Evolutionary conservation across 2,329 filamentous ascomycete genomes (phyloP), one percentile per base, ranked within the genome.

Genomic region (Penicillium janthinellum): DNA sequence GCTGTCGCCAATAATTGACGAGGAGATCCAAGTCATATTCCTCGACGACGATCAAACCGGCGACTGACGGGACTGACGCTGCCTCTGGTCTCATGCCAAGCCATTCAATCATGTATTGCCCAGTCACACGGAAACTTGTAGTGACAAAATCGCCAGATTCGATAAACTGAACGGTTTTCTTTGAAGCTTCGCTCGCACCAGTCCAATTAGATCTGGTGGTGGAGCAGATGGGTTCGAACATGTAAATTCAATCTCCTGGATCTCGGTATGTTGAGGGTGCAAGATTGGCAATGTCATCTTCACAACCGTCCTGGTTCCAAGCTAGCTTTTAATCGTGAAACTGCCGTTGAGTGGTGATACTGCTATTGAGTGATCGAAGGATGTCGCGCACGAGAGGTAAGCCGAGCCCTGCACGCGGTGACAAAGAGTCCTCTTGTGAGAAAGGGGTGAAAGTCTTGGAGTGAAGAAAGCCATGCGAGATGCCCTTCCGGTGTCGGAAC

Each of bases 401-500:
- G 0, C 88, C 88, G 0, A 90, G 77, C 0, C 75, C 76, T 0
- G 75, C 75, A n/a, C 75, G 75, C 3, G 71, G 81, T 0, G 82
- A 78, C 1, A 90, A 70, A 0, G 77, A 73, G 47, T 89, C 81
- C 66, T 90, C 88, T 62, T 90, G 88, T 1, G 75, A 70, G 50
- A 78, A 78, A 5, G 76, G 85, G 0, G 81, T 84, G 68, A 86
- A 90, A 0, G 90, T 70, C 10, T 81, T 80, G 8, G 84, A 81
- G 31, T 82, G 78, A 12, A 89, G 74, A 64, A 85, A 90, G 5
- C 88, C 83, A 4, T 83, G 77, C 0, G 82, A 82, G 37, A 90
- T 90, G 1, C 88, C 88, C 42, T 80, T 0, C 88, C 88, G 0
- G 88, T 87, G 64, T 91, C 88, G 0, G 78, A 77, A 1, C 90